Conservation (phyloP, 2,329 filamentous ascomycete species). For the Neospermospora avenae region DNA sequence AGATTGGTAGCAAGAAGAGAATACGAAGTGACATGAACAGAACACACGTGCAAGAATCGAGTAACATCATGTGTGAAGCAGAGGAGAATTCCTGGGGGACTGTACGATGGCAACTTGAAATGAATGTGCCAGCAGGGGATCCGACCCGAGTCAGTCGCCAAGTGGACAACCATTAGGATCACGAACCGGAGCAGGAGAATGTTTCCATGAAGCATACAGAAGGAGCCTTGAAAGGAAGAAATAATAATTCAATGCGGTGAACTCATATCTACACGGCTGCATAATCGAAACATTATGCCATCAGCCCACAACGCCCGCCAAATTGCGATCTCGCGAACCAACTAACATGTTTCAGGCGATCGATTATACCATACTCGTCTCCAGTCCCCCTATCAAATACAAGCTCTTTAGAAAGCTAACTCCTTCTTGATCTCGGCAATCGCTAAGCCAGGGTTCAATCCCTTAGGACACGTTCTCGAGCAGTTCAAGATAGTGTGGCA, state of each 20-base stretch:
- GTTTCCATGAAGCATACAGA: too few relatives aligned
- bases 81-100: too few relatives aligned
- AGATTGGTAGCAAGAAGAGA: too few relatives aligned
- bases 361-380: background rate
- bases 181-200: too few relatives aligned
- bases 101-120: too few relatives aligned
- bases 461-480: conserved; percentile 96
- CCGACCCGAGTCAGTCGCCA: too few relatives aligned
- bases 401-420: conserved; percentile 56
- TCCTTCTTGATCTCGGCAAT: conserved; percentile 99
- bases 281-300: conserved; percentile 17
- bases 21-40: too few relatives aligned
- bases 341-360: background rate
- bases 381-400: background rate
- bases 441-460: conserved; percentile 89
- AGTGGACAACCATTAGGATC: too few relatives aligned
- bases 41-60: too few relatives aligned
- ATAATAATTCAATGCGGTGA: conserved; percentile 10
- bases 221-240: background rate
- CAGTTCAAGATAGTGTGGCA: conserved; percentile 99
- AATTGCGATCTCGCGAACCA: conserved; percentile 1
- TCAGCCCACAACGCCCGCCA: conserved; percentile 11
- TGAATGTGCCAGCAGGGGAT: too few relatives aligned
- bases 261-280: conserved; percentile 20
- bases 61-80: too few relatives aligned